Conservation (phyloP, 2,329 filamentous ascomycete species). For the Thelonectria blattea region DNA sequence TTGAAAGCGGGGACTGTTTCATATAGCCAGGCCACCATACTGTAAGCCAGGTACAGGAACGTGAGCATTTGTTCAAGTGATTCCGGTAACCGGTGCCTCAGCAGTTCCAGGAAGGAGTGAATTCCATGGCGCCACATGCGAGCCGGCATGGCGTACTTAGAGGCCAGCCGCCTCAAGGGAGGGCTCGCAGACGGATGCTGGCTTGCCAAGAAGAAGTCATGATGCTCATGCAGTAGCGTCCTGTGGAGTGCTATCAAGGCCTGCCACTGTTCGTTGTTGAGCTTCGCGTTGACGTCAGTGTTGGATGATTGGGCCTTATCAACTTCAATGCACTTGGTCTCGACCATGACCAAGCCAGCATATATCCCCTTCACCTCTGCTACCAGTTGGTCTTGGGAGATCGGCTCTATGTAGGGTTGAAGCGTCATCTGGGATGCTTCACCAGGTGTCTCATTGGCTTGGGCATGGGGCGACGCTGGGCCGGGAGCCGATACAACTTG, state of each 20-base stretch:
- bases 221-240: constrained; percentile 80
- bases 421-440: constrained; percentile 19
- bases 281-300: constrained; percentile 47
- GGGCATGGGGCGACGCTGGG: background rate
- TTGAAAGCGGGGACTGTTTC: constrained; percentile 85
- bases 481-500: background rate
- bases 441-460: background rate
- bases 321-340: constrained; percentile 85
- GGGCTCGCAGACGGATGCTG: constrained; percentile 82
- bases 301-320: constrained; percentile 66
- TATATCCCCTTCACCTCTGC: constrained; percentile 87
- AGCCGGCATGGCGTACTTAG: constrained; percentile 89
- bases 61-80: constrained; percentile 88
- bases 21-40: constrained; percentile 85
- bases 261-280: constrained; percentile 79
- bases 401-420: constrained; percentile 59
- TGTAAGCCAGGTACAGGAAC: constrained; percentile 89
- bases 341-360: constrained; percentile 82
- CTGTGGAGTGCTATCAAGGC: constrained; percentile 82
- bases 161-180: constrained; percentile 70
- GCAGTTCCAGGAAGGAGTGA: constrained; percentile 79
- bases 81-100: constrained; percentile 74
- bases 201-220: constrained; percentile 84
- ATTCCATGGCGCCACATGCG: constrained; percentile 96
- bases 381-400: constrained; percentile 78